phyloP scores from a whole-genome alignment of 2,329 filamentous ascomycete genomes.

The Colletotrichum sansevieriae region DNA sequence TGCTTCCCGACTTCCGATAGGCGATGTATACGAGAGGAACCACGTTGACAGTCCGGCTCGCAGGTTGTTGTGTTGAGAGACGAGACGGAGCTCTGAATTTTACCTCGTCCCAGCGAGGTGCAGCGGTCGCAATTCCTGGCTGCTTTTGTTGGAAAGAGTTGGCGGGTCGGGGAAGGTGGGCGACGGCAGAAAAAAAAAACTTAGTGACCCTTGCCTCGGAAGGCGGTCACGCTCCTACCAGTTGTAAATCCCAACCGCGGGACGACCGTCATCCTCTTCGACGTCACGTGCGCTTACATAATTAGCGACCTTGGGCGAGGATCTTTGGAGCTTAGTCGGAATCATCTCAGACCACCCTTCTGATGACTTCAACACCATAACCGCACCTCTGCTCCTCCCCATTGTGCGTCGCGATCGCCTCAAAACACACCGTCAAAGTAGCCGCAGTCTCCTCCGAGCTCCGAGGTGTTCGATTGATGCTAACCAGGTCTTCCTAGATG shows the following conservation, averaged over 20 bases:
- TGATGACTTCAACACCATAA: conserved; percentile 41
- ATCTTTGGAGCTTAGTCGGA: conserved; percentile 37
- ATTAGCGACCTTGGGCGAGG: background rate
- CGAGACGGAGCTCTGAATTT: conserved; percentile 19
- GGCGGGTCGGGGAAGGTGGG: background rate
- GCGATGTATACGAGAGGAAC: background rate
- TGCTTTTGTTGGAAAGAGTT: conserved; percentile 15
- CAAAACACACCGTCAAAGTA: conserved; percentile 35
- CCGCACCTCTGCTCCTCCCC: conserved; percentile 12
- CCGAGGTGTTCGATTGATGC: conserved; percentile 43
- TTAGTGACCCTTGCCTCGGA: conserved; percentile 12
- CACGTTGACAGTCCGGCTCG: background rate
- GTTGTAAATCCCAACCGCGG: conserved; percentile 17
- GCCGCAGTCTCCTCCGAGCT: background rate
- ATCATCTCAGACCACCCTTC: conserved; percentile 41
- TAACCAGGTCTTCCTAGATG: conserved; percentile 75
- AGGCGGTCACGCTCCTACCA: conserved; percentile 25
- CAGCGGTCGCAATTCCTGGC: conserved; percentile 17
- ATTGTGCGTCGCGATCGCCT: conserved; percentile 39
- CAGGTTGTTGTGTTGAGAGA: conserved; percentile 7
- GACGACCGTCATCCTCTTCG: background rate
- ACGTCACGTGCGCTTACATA: conserved; percentile 38
- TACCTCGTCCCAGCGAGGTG: conserved; percentile 22
- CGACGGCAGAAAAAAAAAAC: conserved; percentile 11
- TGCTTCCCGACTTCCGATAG: too few species aligned